phyloP scores from a whole-genome alignment of 1,139 yeast species.

The Pichia sp. region DNA sequence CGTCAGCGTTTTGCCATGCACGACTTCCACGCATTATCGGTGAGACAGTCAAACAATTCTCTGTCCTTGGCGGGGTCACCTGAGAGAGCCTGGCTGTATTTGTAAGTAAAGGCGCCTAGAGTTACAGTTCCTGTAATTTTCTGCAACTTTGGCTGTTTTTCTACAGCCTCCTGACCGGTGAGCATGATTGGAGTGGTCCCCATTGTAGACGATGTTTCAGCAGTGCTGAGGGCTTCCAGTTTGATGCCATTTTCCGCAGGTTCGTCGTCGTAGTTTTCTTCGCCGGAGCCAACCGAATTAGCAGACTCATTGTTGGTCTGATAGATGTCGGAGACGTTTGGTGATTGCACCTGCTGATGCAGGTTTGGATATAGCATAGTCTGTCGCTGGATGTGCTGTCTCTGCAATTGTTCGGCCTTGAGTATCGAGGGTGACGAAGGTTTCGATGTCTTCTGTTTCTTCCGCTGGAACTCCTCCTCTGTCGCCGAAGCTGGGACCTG shows the following conservation, averaged over 20 bases:
- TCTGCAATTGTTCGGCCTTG: constrained; percentile 12
- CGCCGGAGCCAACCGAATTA: not conserved
- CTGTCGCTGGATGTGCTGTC: constrained; percentile 13
- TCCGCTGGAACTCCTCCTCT: not conserved
- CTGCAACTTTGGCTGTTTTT: not conserved
- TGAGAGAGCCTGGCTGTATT: constrained; percentile 16
- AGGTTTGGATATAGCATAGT: constrained; percentile 10
- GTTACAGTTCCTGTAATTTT: constrained; percentile 15
- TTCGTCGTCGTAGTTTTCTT: constrained; percentile 1
- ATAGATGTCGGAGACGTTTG: constrained; percentile 15
- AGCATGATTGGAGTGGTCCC: not conserved
- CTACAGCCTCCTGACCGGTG: not conserved
- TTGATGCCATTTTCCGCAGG: not conserved
- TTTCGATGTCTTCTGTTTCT: constrained; percentile 8
- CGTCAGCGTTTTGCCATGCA: constrained; percentile 14
- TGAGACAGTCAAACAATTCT: constrained; percentile 15
- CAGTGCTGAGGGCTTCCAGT: not conserved
- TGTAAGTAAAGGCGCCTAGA: constrained; percentile 16
- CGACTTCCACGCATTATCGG: constrained; percentile 18
- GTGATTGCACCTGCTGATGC: constrained; percentile 2
- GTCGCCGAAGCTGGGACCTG: no score
- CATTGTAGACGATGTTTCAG: not conserved
- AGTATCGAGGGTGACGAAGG: not conserved
- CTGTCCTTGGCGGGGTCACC: constrained; percentile 14
- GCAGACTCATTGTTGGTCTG: constrained; percentile 1